Evolutionary conservation across 2,329 filamentous ascomycete genomes (phyloP), one percentile per base, ranked within the genome.

Genomic region (Dactylellina leptospora): DNA sequence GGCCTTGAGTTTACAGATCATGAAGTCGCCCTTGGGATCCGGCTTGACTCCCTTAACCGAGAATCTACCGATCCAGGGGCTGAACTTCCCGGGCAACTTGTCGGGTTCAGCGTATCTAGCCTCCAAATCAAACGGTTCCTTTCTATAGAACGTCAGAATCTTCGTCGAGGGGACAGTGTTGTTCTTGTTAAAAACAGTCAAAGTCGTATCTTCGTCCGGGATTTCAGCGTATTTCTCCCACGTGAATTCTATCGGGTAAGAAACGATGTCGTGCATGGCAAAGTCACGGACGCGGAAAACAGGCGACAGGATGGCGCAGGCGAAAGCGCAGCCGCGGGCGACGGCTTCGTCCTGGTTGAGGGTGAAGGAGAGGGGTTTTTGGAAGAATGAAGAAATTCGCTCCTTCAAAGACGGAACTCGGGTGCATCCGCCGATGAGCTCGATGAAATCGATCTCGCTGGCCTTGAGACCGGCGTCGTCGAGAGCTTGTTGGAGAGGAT

Each of bases 1-100:
- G 50, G 95, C 93, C 87, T 97, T 97, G 74, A 99, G 88, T 85
- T 99, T 99, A 89, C 95, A 99, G 78, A 97, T 96, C 93, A 99
- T 97, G 81, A 97, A 99, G 80, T 97, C 95, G 72, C 96, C 91
- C 80, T 95, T 93, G 76, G 88, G 86, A 79, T 96, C 92, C 40
- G 92, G 90, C 86, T 97, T 93, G 79, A 99, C 93, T 47, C 90
- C 91, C 87, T 99, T 99, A 80, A 99, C 92, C 42, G 93, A 96
- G 84, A 99, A 99, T 75, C 92, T 89, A 64, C 95, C 95, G 76
- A 99, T 97, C 90, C 93, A 97, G 50, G 95, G 91, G 80, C 92
- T 91, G 74, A 89, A 85, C 85, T 93, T 96, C 78, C 93, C 92
- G 16, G 95, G 95, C 6, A 99, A 87, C 60, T 85, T 82, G 47